phyloP scores from a whole-genome alignment of 257 asterid species.

The Gynochthodes officinalis region DNA sequence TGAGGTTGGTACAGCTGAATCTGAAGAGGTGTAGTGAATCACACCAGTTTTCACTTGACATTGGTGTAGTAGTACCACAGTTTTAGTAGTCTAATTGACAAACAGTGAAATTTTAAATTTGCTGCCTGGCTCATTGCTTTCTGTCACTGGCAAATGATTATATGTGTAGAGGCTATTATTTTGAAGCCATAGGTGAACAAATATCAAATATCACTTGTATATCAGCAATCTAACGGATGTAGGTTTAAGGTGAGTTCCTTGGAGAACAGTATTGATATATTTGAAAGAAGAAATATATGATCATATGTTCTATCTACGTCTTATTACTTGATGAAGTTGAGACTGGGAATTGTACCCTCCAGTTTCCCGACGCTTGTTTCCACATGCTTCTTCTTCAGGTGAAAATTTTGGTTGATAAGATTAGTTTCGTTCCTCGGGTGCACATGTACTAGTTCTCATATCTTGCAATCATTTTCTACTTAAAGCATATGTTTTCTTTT shows the following conservation, averaged over 20 bases:
- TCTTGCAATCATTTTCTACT: too few relatives aligned
- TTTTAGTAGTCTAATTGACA: neutral
- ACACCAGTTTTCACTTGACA: neutral
- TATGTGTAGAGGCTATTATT: neutral
- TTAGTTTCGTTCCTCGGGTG: too few relatives aligned
- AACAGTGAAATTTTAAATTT: neutral
- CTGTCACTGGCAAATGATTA: neutral
- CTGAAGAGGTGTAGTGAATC: conserved; percentile 31
- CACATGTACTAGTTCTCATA: too few relatives aligned
- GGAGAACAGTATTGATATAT: neutral
- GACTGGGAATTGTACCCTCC: too few relatives aligned
- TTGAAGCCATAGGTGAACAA: neutral
- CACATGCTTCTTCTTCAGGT: too few relatives aligned
- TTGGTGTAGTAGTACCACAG: neutral
- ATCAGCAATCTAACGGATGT: neutral
- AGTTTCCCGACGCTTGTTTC: too few relatives aligned
- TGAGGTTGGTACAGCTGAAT: conserved; percentile 38
- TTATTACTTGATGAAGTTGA: too few relatives aligned
- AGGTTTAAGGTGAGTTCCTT: neutral
- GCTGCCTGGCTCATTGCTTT: neutral
- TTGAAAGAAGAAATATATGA: neutral
- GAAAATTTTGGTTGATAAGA: too few relatives aligned
- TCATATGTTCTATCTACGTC: neutral
- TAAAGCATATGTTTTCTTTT: too few relatives aligned
- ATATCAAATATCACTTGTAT: neutral